Evolutionary conservation across 129 eudicot species (phyloP), one percentile per base, ranked within the genome.

Genomic region (carrot (Daucus carota)): DNA sequence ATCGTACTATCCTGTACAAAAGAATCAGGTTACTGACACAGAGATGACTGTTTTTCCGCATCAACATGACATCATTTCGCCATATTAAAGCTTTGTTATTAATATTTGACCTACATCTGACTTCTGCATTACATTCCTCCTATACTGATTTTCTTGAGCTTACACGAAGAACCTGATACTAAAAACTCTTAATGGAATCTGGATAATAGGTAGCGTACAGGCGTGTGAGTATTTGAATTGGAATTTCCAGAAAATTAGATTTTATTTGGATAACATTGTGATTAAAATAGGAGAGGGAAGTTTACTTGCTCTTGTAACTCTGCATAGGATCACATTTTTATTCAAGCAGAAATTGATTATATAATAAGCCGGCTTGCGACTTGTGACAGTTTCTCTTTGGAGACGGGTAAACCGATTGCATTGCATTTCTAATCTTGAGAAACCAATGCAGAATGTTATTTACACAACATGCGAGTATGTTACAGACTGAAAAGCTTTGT

Each of bases 341-440:
- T n/a, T 2, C n/a, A 54, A n/a, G 63, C 63, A 54, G 3, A 8
- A 8, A 54, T 54, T 24, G 10, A n/a, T 54, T n/a, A 54, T 54
- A 22, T n/a, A n/a, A 8, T n/a, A 54, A 54, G 63, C 63, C 63
- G 63, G 63, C 63, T 54, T 36, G n/a, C n/a, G n/a, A 36, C 2
- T 36, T 54, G 29, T 22, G 29, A 2, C 31, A 54, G 20, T 54
- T 54, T 54, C 63, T 8, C n/a, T n/a, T 2, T 54, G 63, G 38
- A 34, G 70, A 41, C 71, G 78, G 54, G 78, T n/a, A 75, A 34
- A 57, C 15, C 78, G 40, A 69, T 75, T 31, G 9, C 14, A 12
- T 63, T n/a, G 24, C 14, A 68, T 68, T 8, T 70, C 28, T 75
- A 31, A 62, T 59, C 63, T 54, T 57, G 57, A 75, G 78, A 75